Conservation (phyloP, 2,329 filamentous ascomycete genomes). For the Cladosporium sp. region DNA sequence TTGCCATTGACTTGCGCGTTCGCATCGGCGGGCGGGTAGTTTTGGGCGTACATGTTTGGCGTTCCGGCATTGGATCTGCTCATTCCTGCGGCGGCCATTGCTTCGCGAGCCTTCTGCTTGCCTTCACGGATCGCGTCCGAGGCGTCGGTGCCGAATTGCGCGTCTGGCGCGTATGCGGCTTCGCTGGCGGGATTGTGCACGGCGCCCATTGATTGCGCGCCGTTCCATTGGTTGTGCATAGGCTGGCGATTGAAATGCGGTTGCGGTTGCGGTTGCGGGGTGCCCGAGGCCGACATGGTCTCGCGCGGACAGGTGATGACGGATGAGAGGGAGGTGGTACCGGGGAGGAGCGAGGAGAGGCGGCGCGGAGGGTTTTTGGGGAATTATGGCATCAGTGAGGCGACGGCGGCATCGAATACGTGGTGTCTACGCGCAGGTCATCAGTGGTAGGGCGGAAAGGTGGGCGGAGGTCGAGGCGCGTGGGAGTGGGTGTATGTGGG, state of each 20-base stretch:
- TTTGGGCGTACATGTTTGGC: slow-evolving; percentile 1
- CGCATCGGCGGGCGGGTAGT: slow-evolving; percentile 23
- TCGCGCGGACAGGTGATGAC: background rate
- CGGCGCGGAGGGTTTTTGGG: background rate
- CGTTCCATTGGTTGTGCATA: slow-evolving; percentile 16
- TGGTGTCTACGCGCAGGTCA: background rate
- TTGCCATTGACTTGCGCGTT: slow-evolving; percentile 12
- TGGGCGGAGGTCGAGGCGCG: background rate
- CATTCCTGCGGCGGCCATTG: slow-evolving; percentile 51
- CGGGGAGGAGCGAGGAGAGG: background rate
- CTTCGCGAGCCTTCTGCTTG: slow-evolving; percentile 57
- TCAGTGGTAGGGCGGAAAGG: background rate
- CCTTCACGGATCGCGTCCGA: slow-evolving; percentile 51
- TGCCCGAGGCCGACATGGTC: slow-evolving; percentile 14
- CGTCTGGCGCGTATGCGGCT: slow-evolving; percentile 15
- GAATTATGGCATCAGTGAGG: slow-evolving; percentile 12
- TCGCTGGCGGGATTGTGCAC: slow-evolving; percentile 22
- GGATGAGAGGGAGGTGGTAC: background rate
- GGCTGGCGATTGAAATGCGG: slow-evolving; percentile 12
- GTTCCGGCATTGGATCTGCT: slow-evolving; percentile 22
- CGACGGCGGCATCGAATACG: background rate
- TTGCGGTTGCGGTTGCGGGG: slow-evolving; percentile 10
- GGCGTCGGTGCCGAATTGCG: slow-evolving; percentile 16
- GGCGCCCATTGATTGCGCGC: slow-evolving; percentile 16
- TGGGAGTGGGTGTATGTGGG: background rate